phyloP scores from a whole-genome alignment of 139 green algal genomes.

The Mesotaenium endlicherianum region DNA sequence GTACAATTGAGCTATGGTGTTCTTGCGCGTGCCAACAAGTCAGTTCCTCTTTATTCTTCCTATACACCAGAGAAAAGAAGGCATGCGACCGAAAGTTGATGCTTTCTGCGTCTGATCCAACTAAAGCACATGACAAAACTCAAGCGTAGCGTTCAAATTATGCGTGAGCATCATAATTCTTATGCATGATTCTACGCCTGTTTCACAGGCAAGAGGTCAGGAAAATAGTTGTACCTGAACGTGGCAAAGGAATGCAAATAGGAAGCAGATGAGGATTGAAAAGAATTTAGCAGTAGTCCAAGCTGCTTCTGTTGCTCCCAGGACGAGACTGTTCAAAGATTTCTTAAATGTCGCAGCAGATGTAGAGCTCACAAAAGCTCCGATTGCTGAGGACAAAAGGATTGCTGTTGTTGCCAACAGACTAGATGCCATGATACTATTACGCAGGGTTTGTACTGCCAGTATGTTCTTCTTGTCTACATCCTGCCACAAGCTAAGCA shows the following conservation, averaged over 20 bases:
- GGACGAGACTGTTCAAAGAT: not conserved
- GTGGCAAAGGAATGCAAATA: slow-evolving; percentile 23
- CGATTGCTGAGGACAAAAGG: slow-evolving; percentile 6
- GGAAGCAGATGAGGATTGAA: slow-evolving; percentile 8
- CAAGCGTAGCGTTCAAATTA: too few species aligned
- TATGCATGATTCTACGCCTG: too few species aligned
- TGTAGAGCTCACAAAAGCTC: not conserved
- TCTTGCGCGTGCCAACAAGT: too few species aligned
- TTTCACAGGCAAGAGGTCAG: too few species aligned
- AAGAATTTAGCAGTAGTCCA: slow-evolving; percentile 1
- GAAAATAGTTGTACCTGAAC: too few species aligned
- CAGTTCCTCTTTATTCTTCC: too few species aligned
- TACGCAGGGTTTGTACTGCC: slow-evolving; percentile 30
- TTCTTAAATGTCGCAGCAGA: not conserved
- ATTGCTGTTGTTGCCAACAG: slow-evolving; percentile 20
- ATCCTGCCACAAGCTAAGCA: not conserved
- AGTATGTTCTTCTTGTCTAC: slow-evolving; percentile 31
- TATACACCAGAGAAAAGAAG: too few species aligned
- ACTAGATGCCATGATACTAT: slow-evolving; percentile 10
- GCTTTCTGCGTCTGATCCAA: too few species aligned
- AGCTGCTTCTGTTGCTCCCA: not conserved
- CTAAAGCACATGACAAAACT: too few species aligned
- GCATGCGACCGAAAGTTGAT: too few species aligned
- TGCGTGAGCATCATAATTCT: too few species aligned
- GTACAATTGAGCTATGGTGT: too few species aligned